Evolutionary conservation across 306 rosid species (phyloP), one percentile per base, ranked within the genome.

Genomic region (Argentina anserina): DNA sequence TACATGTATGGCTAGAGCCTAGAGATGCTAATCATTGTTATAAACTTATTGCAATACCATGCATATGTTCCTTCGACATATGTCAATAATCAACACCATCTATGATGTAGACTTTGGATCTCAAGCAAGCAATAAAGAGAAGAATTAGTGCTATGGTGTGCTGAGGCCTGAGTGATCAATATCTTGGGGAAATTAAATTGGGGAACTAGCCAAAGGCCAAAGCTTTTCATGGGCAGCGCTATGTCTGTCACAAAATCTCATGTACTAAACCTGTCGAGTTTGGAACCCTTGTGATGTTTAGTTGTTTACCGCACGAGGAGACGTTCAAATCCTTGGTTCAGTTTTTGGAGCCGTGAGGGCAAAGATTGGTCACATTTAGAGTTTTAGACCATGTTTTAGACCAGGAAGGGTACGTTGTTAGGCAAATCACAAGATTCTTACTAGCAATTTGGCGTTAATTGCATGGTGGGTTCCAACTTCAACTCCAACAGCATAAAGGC

Each of bases 401-500:
- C 52, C 6, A 13, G 49, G 50, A 15, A 46, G 13, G 50, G 3
- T 3, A 11, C 0, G 47, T 3, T 4, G 6, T 17, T 46, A 1
- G 2, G n/a, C n/a, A 46, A 42, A 42, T 42, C 17, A 3, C 0
- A 42, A 11, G 9, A 33, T 33, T 11, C 45, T 41, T 40, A 40
- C 4, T 33, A 33, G 3, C 36, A 33, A 33, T 33, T 33, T 33
- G 36, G 65, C 39, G 63, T 58, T 3, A 26, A 26, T 5, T 12
- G 36, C 63, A 58, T 17, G 65, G 66, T 60, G 66, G 66, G 66
- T 31, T 60, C 65, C 41, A 31, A 31, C 10, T 14, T 29, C 66
- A 31, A 31, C 41, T 17, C 34, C 31, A 11, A 12, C n/a, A n/a
- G n/a, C n/a, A n/a, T n/a, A 55, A n/a, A 50, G 26, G 58, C 14